Evolutionary conservation across 2,329 filamentous ascomycete genomes (phyloP).

Genomic region (Lasiodiplodia sp.): DNA sequence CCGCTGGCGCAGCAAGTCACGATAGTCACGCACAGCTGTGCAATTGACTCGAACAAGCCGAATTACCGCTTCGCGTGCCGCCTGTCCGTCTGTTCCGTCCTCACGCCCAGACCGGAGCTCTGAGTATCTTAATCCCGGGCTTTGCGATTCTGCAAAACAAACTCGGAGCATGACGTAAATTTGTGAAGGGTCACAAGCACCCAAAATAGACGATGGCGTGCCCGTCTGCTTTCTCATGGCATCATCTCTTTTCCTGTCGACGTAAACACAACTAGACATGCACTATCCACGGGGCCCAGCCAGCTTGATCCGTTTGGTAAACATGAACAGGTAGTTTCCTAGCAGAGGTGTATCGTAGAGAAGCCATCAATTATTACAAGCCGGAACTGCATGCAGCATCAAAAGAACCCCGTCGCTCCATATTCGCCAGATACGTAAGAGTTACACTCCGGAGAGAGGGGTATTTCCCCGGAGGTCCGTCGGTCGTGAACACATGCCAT

Average conservation of each 20-base stretch:
- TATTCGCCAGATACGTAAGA: conserved; percentile 31
- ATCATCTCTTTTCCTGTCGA: not conserved
- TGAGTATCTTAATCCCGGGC: not conserved
- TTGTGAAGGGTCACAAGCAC: not conserved
- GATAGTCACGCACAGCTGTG: not conserved
- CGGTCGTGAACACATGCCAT: conserved; percentile 31
- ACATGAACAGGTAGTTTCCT: conserved; percentile 29
- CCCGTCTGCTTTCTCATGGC: not conserved
- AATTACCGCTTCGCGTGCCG: not conserved
- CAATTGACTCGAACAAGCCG: not conserved
- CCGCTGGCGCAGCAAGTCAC: not conserved
- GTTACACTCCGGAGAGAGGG: conserved; percentile 28
- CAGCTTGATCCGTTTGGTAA: conserved; percentile 19
- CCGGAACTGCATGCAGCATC: conserved; percentile 30
- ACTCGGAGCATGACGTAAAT: not conserved
- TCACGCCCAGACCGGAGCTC: not conserved
- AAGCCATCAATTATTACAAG: conserved; percentile 32
- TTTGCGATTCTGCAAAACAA: not conserved
- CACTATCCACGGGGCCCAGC: conserved; percentile 18
- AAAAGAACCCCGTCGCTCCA: conserved; percentile 31
- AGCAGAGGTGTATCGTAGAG: conserved; percentile 28
- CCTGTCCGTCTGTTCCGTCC: not conserved
- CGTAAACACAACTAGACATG: not conserved
- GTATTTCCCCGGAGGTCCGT: conserved; percentile 25
- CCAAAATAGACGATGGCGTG: not conserved